Evolutionary conservation across 805 yeast genomes (phyloP), one percentile per base, ranked within the genome.

Genomic region (Wickerhamomyces kurtzmanii): DNA sequence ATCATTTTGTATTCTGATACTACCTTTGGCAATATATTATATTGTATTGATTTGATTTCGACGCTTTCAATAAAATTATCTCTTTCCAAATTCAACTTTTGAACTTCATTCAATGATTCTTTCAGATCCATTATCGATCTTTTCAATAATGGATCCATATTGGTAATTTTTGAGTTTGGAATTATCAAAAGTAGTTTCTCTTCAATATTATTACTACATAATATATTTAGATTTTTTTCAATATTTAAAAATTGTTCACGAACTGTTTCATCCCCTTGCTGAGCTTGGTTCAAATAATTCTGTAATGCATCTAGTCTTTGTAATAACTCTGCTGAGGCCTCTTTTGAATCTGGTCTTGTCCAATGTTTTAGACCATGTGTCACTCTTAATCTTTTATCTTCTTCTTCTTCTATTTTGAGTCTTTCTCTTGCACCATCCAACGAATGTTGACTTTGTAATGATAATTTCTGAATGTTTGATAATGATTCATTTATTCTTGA

Each of bases 211-310:
- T 58, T 51, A 1, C 64, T 62, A 16, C 60, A 57, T 33, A 63
- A 65, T 5, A 67, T 49, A 22, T 48, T 53, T 14, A 84, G 39
- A 8, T 49, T 43, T 1, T 65, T 59, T 31, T 62, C 67, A 26
- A 81, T 57, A n/a, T 64, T 59, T 2, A 47, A 37, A 36, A 72
- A 69, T 26, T 68, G 67, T 4, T 52, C 46, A 5, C 49, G 39
- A 1, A 83, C 68, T 3, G 65, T 54, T 4, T 49, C 49, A 49
- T 86, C 94, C 7, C 91, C 81, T 4, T 55, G 43, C 17, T 55
- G 51, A 1, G 94, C 91, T 35, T 71, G 72, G 1, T 43, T 39
- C 12, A 80, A 47, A 41, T 75, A 77, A 3, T 42, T 46, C 18
- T 59, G 59, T 45, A 77, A 55, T 13, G 63, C 63, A 2, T 45